Conservation (phyloP, 345 rosid species). For the Ricinus communis region DNA sequence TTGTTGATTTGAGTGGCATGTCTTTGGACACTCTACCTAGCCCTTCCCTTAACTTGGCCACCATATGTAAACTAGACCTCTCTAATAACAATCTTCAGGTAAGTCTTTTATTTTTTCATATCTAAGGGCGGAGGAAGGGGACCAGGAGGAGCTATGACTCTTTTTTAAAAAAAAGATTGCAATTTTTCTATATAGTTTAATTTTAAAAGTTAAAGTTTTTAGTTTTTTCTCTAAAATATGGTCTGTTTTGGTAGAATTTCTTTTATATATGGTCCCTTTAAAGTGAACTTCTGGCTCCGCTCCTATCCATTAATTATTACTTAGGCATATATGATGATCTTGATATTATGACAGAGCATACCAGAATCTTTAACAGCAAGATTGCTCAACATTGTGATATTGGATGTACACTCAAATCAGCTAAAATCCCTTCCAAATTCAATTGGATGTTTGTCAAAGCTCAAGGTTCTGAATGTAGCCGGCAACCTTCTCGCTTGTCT, state of each 20-base stretch:
- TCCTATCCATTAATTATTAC: no score
- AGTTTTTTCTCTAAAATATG: no score
- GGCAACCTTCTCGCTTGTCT: slow-evolving; percentile 63
- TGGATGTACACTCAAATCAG: slow-evolving; percentile 86
- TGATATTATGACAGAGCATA: slow-evolving; percentile 45
- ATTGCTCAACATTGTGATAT: slow-evolving; percentile 63
- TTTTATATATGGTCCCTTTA: no score
- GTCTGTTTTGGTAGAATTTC: no score
- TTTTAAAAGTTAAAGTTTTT: no score
- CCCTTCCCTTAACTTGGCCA: slow-evolving; percentile 56
- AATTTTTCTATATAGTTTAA: no score
- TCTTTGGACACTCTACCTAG: slow-evolving; percentile 56
- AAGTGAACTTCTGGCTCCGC: no score
- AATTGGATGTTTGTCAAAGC: slow-evolving; percentile 78
- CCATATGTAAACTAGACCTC: slow-evolving; percentile 69
- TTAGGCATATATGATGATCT: neutral
- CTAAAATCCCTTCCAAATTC: slow-evolving; percentile 75
- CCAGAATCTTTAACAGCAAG: slow-evolving; percentile 85
- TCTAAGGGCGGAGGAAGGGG: no score
- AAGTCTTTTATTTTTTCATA: neutral
- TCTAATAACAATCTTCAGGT: slow-evolving; percentile 90
- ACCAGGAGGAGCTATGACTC: no score
- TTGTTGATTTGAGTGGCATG: slow-evolving; percentile 50
- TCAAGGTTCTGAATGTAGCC: slow-evolving; percentile 72
- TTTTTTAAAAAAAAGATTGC: no score